phyloP scores from a whole-genome alignment of 208 protist species.

The Crithidia bombi region DNA sequence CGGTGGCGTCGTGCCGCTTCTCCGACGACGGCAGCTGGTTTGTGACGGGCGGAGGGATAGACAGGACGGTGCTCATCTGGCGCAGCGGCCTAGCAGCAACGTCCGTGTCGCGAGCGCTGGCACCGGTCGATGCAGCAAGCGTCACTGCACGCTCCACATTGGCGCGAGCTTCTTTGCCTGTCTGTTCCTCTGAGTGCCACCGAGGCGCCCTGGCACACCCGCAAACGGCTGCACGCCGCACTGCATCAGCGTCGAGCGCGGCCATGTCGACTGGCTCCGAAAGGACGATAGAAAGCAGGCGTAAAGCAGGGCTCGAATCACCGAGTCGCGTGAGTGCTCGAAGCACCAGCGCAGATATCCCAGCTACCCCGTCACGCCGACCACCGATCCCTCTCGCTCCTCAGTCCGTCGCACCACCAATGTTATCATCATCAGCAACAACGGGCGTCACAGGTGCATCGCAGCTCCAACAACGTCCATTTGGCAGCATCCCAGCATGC shows the following conservation, averaged over 20 bases:
- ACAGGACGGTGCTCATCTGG: slow-evolving; percentile 87
- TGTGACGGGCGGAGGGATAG: slow-evolving; percentile 63
- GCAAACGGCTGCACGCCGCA: background rate
- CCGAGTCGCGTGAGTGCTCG: background rate
- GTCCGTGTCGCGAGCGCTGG: background rate
- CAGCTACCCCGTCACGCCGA: background rate
- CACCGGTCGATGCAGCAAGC: background rate
- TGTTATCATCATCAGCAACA: too few relatives aligned
- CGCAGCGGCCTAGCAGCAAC: slow-evolving; percentile 56
- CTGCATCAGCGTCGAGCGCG: background rate
- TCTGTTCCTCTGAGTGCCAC: slow-evolving; percentile 2
- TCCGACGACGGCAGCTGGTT: slow-evolving; percentile 66
- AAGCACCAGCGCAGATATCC: background rate
- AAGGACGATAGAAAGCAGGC: too few relatives aligned
- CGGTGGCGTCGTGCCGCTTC: slow-evolving; percentile 63
- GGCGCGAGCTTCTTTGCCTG: background rate
- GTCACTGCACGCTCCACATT: too few relatives aligned
- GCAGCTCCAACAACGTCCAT: background rate
- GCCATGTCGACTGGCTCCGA: background rate
- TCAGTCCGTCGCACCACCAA: background rate
- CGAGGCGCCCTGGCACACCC: background rate
- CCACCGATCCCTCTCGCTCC: slow-evolving; percentile 10
- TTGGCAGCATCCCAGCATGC: background rate
- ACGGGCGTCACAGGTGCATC: too few relatives aligned
- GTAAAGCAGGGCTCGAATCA: background rate